Conservation (phyloP, 129 eudicot species). For the Lactuca sativa region DNA sequence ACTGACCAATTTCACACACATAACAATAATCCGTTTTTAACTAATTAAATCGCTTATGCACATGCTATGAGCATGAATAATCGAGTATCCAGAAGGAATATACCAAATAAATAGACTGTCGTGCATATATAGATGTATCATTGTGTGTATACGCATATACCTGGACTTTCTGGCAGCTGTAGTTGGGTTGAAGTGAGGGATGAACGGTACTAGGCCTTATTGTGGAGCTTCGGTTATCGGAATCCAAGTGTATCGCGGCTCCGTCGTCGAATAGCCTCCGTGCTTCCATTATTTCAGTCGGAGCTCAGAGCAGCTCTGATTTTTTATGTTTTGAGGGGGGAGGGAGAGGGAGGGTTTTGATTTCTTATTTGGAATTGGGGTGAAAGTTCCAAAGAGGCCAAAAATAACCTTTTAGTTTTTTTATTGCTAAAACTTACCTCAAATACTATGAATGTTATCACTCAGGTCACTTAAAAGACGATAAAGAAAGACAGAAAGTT, state of each 20-base stretch:
- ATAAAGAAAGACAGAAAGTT: not conserved
- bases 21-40: not conserved
- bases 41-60: not conserved
- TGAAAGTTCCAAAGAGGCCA: not conserved
- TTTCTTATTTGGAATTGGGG: constrained; percentile 16
- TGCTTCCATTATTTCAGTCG: constrained; percentile 17
- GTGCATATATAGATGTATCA: constrained; percentile 7
- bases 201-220: constrained; percentile 14
- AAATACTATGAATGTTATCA: not conserved
- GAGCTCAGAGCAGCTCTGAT: constrained; percentile 29
- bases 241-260: constrained; percentile 27
- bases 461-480: not conserved
- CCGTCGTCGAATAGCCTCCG: constrained; percentile 29
- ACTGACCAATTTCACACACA: constrained; percentile 15
- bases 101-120: not conserved
- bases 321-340: constrained; percentile 19
- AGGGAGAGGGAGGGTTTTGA: constrained; percentile 39
- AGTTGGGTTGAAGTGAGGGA: constrained; percentile 38
- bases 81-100: not conserved
- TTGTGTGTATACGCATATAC: constrained; percentile 17
- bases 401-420: constrained; percentile 24
- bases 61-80: not conserved
- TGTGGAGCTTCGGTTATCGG: constrained; percentile 24
- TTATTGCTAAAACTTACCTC: not conserved
- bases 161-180: constrained; percentile 37